Conservation (phyloP, 1,284 basidiomycete species). For the Pseudozyma sp. region DNA sequence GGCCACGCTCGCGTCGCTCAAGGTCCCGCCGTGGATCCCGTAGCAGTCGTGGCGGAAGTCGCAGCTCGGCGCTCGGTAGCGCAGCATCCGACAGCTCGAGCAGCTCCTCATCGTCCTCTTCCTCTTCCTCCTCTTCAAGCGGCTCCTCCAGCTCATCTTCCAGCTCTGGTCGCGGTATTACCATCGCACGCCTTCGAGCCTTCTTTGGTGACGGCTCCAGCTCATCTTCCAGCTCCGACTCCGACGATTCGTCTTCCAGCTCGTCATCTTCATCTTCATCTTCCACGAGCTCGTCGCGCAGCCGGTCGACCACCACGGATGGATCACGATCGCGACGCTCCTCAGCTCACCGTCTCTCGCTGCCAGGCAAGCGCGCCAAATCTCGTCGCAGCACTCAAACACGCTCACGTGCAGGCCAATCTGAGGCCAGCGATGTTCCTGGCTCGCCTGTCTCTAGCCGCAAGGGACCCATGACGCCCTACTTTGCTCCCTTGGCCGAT, state of each 20-base stretch:
- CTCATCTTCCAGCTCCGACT: conserved; percentile 47
- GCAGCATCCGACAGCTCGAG: conserved; percentile 42
- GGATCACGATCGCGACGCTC: conserved; percentile 37
- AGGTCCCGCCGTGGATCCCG: conserved; percentile 36
- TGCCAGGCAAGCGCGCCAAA: conserved; percentile 21
- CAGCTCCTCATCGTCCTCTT: conserved; percentile 41
- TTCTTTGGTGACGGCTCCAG: conserved; percentile 63
- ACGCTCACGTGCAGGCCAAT: conserved; percentile 39
- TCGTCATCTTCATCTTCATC: conserved; percentile 35
- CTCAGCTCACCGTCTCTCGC: conserved; percentile 37
- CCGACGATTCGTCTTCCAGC: conserved; percentile 29
- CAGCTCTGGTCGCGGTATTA: conserved; percentile 53
- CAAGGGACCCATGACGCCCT: conserved; percentile 43
- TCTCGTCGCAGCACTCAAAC: conserved; percentile 24
- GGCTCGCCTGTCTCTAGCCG: conserved; percentile 40
- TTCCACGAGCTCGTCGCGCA: conserved; percentile 24
- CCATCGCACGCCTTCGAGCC: conserved; percentile 62
- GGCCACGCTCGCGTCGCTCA: conserved; percentile 9
- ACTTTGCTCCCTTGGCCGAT: conserved; percentile 44
- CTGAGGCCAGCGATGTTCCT: conserved; percentile 36
- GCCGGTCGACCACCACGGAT: conserved; percentile 26
- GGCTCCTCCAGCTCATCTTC: conserved; percentile 37
- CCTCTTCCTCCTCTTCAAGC: conserved; percentile 32
- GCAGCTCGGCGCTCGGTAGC: conserved; percentile 38
- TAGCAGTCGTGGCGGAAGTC: conserved; percentile 39